Evolutionary conservation across 352 stramenopile species (phyloP), one percentile per base, ranked within the genome.

Genomic region (Saprolegnia diclina): DNA sequence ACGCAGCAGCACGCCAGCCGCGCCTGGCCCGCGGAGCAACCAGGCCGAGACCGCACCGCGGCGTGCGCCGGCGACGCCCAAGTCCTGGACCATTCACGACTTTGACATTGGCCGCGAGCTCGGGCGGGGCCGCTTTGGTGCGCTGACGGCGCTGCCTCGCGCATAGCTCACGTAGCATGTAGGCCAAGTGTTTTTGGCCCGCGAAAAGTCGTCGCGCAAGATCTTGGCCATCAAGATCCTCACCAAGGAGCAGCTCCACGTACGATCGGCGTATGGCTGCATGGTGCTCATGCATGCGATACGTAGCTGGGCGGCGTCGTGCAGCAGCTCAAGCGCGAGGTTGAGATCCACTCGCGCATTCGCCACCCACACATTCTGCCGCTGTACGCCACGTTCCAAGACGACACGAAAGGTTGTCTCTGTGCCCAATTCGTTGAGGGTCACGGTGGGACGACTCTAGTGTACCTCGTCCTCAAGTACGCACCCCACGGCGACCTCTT

Each of bases 311-410:
- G 80, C 0, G 83, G 83, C 32, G 83, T 90, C 0, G 77, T 82
- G 9, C 80, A 96, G 32, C 89, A 95, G 56, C 77, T 97, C 1
- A 73, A 79, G 42, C 91, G 96, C 57, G 91, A 98, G 74, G 88
- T 96, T 19, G 90, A 97, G 67, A 93, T 98, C 67, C 91, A 97
- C 66, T 94, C 81, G 29, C 84, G 85, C 5, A 93, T 97, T 65
- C 79, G 82, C 11, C 89, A 97, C 71, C 73, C 81, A 56, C 89
- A 96, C 72, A 96, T 97, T 44, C 66, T 97, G 38, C 82, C 79
- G 14, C 73, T 97, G 22, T 92, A 93, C 72, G 87, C 83, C 16
- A 90, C 80, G 6, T 94, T 94, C 70, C 85, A 94, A 67, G 87
- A 93, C 73, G 74, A 82, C 44, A 87, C 74, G 9, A 81, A 82